Evolutionary conservation across 352 stramenopile genomes (phyloP), one percentile per base, ranked within the genome.

Genomic region (Phytopythium montanum): DNA sequence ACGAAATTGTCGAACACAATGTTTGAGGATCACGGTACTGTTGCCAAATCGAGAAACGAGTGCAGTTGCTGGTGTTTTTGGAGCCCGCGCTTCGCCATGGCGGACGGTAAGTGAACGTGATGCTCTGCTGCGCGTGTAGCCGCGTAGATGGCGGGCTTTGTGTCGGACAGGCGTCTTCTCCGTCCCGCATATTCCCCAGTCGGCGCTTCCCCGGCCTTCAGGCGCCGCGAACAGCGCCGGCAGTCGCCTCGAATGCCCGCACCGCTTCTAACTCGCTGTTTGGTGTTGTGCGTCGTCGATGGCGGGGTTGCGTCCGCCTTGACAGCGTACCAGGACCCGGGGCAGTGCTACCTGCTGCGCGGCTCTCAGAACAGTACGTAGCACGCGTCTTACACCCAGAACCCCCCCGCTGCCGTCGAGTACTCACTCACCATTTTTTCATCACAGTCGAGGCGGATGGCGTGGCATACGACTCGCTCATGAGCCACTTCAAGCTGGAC

Each of bases 401-500:
- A 36, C 8, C 14, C 3, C 5, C 0, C 39, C 39, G 18, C 39
- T 25, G 23, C 13, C 19, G 39, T 25, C 39, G 18, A 6, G 21
- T 25, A 45, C 19, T 25, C 39, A 16, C 10, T n/a, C 13, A 13
- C n/a, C n/a, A n/a, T n/a, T n/a, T 23, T 0, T 5, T 9, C 8
- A 13, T 13, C 7, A 5, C 39, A 92, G 83, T 90, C 59, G 75
- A 85, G 39, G 23, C 71, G 10, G 76, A 90, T 66, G 81, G 69
- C 21, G 70, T 90, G 45, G 66, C 89, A 61, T 86, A 78, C 56
- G 65, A 62, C 28, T 74, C 75, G 38, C 64, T 94, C 25, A 83
- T 94, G 70, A 72, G 71, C 34, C 70, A 85, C 58, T 90, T 85
- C 64, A 75, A 86, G 45, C 73, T 94, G 28, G 79, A 92, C 62